phyloP scores from a whole-genome alignment of 495 filamentous ascomycete species.

The Neurospora discreta region DNA sequence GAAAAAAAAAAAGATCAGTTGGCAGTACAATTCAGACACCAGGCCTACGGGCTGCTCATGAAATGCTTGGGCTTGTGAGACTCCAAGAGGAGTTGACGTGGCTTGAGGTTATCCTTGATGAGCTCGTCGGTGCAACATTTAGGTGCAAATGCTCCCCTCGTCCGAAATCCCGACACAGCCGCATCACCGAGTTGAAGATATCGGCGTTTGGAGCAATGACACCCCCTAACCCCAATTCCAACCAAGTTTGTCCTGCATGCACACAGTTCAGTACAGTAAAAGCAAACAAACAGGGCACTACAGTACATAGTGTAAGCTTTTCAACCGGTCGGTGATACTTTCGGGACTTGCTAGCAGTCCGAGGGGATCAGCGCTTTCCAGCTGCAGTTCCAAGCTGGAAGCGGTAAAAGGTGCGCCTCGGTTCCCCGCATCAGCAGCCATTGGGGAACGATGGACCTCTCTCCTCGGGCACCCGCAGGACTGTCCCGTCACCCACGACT shows the following conservation, averaged over 20 bases:
- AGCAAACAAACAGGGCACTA: background rate
- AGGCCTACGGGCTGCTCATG: background rate
- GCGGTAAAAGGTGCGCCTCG: background rate
- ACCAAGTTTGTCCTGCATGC: background rate
- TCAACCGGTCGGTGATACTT: background rate
- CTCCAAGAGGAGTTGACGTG: background rate
- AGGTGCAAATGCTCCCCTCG: background rate
- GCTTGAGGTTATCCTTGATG: background rate
- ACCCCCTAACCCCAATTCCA: background rate
- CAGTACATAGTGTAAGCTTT: background rate
- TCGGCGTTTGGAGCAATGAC: background rate
- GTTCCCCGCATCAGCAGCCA: background rate
- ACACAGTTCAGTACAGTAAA: background rate
- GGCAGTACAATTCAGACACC: background rate
- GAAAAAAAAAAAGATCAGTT: background rate
- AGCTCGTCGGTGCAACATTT: background rate
- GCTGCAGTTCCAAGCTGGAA: background rate
- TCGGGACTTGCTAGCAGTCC: too few relatives aligned
- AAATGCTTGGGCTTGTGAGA: background rate
- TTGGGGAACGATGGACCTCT: background rate
- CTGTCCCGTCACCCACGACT: background rate
- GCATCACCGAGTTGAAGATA: background rate
- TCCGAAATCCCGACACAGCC: background rate
- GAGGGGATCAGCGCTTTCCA: too few relatives aligned
- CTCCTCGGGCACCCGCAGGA: background rate